A percentile compares a stretch with the other conserved stretches of the same genome.
These are phyloP conservation scores for Buxus sempervirens DNA, from an alignment of 164 flowering plant species.

Conservation along the genomic window DNA sequence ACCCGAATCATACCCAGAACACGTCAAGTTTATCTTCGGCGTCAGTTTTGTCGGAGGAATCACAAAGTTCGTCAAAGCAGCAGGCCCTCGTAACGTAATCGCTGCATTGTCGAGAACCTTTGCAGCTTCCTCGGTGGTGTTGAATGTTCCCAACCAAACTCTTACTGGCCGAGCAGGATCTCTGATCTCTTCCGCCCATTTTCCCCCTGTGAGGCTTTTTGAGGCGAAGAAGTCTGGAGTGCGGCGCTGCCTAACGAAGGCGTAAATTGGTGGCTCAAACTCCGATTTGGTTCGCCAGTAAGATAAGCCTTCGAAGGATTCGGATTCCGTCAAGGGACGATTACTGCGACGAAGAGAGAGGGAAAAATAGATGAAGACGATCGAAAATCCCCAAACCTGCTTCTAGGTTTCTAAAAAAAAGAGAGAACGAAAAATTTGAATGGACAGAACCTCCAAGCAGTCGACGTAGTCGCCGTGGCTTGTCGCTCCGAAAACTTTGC, in stretches of 20 bases:
- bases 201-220: no score
- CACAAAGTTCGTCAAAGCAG: conserved; percentile 67
- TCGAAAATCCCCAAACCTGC: no score
- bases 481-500: conserved; percentile 8
- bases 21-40: conserved; percentile 17
- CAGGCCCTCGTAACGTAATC: conserved; percentile 73
- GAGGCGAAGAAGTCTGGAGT: no score
- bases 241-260: no score
- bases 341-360: no score
- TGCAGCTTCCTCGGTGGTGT: conserved; percentile 92
- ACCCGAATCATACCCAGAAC: conserved; percentile 49
- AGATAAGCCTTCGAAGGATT: no score
- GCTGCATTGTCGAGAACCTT: conserved; percentile 84
- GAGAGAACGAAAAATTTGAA: no score
- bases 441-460: conserved; percentile 43
- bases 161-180: conserved; percentile 66
- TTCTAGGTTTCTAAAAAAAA: no score
- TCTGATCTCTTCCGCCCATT: conserved; percentile 96
- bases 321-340: no score
- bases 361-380: no score
- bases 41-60: conserved; percentile 18
- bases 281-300: no score
- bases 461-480: conserved; percentile 55
- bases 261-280: no score
- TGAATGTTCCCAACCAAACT: conserved; percentile 83